These are phyloP conservation scores for Talaromyces stipitatus DNA, from an alignment of 495 filamentous ascomycete species.

Conservation along the genomic window DNA sequence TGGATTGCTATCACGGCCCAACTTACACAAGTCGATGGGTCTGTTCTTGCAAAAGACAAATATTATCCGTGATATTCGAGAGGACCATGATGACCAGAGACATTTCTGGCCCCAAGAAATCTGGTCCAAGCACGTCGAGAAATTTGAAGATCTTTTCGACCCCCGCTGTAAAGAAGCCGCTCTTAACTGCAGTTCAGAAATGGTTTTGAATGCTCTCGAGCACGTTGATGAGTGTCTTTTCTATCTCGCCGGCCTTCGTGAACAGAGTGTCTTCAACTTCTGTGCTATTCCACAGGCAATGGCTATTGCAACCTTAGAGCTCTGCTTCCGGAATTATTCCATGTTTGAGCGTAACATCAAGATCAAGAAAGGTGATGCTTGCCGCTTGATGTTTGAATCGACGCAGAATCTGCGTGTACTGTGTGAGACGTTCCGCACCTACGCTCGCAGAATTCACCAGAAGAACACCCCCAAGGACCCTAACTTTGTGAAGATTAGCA, in stretches of 20 bases:
- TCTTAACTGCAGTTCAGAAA: slow-evolving; percentile 84
- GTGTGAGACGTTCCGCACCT: slow-evolving; percentile 70
- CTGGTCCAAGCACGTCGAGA: slow-evolving; percentile 87
- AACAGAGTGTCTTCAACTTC: slow-evolving; percentile 99
- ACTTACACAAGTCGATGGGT: slow-evolving; percentile 91
- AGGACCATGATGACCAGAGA: slow-evolving; percentile 79
- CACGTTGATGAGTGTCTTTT: slow-evolving; percentile 91
- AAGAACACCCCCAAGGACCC: slow-evolving; percentile 94
- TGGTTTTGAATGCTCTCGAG: slow-evolving; percentile 82
- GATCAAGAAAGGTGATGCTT: slow-evolving; percentile 93
- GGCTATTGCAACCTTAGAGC: slow-evolving; percentile 89
- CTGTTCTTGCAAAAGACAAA: slow-evolving; percentile 97
- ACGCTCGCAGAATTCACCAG: slow-evolving; percentile 75
- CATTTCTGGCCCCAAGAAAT: slow-evolving; percentile 93
- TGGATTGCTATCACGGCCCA: slow-evolving; percentile 64
- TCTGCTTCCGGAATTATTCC: slow-evolving; percentile 85
- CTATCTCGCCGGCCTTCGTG: slow-evolving; percentile 91
- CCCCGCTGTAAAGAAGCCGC: slow-evolving; percentile 73
- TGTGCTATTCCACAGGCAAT: slow-evolving; percentile 96
- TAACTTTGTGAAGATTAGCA: slow-evolving; percentile 87
- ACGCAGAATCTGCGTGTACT: slow-evolving; percentile 79
- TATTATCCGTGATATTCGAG: slow-evolving; percentile 91
- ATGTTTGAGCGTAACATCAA: slow-evolving; percentile 89
- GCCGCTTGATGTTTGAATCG: slow-evolving; percentile 81
- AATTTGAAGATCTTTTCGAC: slow-evolving; percentile 85